Percentiles rank a stretch among this genome's conserved stretches.
phyloP scores from a whole-genome alignment of 78 protist genomes.

The Protostelium mycophagum region DNA sequence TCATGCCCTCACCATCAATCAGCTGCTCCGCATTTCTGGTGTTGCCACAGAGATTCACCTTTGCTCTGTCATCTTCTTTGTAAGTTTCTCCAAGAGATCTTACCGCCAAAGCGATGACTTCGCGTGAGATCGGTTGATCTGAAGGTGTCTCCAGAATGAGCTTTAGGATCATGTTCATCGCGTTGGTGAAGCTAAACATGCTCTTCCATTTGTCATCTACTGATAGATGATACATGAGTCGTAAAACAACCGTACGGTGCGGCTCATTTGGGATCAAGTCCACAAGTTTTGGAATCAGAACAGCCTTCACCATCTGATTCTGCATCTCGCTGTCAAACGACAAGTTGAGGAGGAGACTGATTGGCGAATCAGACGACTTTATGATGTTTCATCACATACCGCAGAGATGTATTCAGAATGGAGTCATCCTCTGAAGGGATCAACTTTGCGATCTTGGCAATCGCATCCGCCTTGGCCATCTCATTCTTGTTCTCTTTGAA shows the following conservation, averaged over 20 bases:
- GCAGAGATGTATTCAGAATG: constrained; percentile 1
- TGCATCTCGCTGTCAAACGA: constrained; percentile 6
- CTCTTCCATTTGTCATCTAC: not conserved
- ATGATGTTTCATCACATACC: too few species aligned
- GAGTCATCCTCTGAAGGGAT: not conserved
- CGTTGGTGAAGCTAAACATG: not conserved
- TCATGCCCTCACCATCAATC: not conserved
- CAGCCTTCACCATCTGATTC: not conserved
- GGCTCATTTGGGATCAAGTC: not conserved
- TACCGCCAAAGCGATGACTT: not conserved
- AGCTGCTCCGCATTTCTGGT: not conserved
- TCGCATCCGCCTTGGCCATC: not conserved
- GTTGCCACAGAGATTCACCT: not conserved
- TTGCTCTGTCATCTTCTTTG: not conserved
- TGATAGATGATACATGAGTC: constrained; percentile 17
- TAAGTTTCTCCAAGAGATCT: not conserved
- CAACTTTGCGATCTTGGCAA: not conserved
- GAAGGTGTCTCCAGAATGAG: not conserved
- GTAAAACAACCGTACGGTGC: not conserved
- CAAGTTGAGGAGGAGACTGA: constrained; percentile 7
- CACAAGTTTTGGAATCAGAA: not conserved
- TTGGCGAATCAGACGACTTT: not conserved
- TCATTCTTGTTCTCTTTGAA: constrained; percentile 14
- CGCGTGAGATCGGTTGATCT: not conserved
- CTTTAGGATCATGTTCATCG: not conserved